Evolutionary conservation across 2,329 filamentous ascomycete species (phyloP).

Genomic region (Myotisia sp.): DNA sequence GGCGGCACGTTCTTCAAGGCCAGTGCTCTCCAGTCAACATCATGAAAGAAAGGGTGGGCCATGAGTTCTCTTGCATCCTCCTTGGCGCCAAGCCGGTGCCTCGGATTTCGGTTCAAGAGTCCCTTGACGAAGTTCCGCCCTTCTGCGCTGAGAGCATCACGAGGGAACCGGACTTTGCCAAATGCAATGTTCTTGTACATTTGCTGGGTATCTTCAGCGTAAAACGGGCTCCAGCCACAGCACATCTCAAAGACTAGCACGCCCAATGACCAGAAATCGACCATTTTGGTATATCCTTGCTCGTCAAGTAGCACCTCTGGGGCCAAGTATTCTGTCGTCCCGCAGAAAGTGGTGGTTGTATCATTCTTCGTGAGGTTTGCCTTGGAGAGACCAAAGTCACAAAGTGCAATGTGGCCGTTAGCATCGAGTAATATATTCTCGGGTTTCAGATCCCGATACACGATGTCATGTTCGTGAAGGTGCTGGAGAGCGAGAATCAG

Average conservation of each 20-base stretch:
- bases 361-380: constrained; percentile 94
- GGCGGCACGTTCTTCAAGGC: constrained; percentile 84
- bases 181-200: constrained; percentile 99
- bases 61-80: constrained; percentile 90
- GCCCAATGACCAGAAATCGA: constrained; percentile 97
- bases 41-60: constrained; percentile 82
- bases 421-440: constrained; percentile 96
- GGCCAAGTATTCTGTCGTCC: constrained; percentile 92
- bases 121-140: constrained; percentile 98
- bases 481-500: constrained; percentile 90
- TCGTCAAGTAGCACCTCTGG: constrained; percentile 92
- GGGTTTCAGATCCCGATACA: constrained; percentile 92
- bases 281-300: constrained; percentile 98
- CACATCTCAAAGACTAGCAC: constrained; percentile 99
- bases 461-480: constrained; percentile 90
- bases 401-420: constrained; percentile 93
- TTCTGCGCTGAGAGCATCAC: constrained; percentile 85
- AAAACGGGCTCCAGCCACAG: constrained; percentile 98
- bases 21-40: constrained; percentile 83
- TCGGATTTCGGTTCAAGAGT: constrained; percentile 88
- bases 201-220: constrained; percentile 96
- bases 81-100: constrained; percentile 80
- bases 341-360: constrained; percentile 97
- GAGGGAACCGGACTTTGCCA: constrained; percentile 90
- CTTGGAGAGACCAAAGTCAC: constrained; percentile 95